Conservation (phyloP, 2,329 filamentous ascomycete genomes). For the Sphaerulina populicola region DNA sequence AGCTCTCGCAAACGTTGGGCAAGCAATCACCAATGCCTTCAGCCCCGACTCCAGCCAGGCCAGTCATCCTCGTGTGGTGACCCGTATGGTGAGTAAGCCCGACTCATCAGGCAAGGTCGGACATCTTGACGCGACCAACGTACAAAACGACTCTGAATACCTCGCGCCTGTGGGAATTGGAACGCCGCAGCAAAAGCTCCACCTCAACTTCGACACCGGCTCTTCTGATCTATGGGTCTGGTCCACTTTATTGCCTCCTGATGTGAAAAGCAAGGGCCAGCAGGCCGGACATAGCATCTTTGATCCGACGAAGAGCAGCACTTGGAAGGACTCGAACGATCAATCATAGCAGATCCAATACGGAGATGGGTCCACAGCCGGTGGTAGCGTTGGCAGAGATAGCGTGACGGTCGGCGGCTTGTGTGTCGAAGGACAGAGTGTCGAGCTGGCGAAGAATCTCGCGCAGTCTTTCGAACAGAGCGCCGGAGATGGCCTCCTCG, state of each 20-base stretch:
- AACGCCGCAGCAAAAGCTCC: conserved; percentile 51
- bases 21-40: not conserved
- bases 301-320: conserved; percentile 52
- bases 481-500: conserved; percentile 56
- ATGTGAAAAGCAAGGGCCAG: conserved; percentile 26
- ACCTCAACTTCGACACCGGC: conserved; percentile 62
- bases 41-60: conserved; percentile 3
- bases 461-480: conserved; percentile 51
- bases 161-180: conserved; percentile 58
- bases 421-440: conserved; percentile 51
- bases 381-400: conserved; percentile 58
- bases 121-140: conserved; percentile 43
- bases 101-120: conserved; percentile 12
- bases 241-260: conserved; percentile 23
- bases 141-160: conserved; percentile 60
- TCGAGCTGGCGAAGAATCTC: conserved; percentile 55
- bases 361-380: conserved; percentile 59
- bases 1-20: not conserved
- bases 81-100: conserved; percentile 10
- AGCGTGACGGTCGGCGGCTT: conserved; percentile 55
- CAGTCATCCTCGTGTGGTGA: conserved; percentile 7
- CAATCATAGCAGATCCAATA: conserved; percentile 59
- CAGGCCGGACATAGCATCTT: conserved; percentile 48
- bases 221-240: conserved; percentile 58
- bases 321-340: conserved; percentile 45